Evolutionary conservation across 352 stramenopile species (phyloP).

Genomic region (Poterioochromonas sp.): DNA sequence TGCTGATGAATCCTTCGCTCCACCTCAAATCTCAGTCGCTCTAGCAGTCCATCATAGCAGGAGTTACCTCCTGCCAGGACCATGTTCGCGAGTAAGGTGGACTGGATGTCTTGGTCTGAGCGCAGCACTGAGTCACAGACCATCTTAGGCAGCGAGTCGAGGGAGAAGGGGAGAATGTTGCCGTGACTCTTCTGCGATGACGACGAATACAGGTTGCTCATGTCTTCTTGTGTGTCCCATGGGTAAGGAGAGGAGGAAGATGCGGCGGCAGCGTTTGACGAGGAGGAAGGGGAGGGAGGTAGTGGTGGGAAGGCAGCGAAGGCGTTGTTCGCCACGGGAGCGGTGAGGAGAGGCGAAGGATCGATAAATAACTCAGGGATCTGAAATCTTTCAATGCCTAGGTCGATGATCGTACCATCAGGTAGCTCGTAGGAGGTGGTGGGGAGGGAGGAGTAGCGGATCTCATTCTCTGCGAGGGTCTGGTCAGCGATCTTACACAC

Average conservation of each 20-base stretch:
- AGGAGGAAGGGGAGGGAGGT: too few relatives aligned
- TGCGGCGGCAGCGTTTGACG: too few relatives aligned
- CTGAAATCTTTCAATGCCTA: neutral
- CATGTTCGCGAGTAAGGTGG: neutral
- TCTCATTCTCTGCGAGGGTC: neutral
- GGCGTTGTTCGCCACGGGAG: neutral
- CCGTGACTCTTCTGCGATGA: too few relatives aligned
- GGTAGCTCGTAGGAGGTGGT: constrained; percentile 5
- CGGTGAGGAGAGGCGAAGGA: neutral
- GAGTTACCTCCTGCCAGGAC: neutral
- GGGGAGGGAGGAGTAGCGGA: neutral
- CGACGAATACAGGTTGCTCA: neutral
- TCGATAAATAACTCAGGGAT: constrained; percentile 14
- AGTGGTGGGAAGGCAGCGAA: too few relatives aligned
- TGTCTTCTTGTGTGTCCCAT: too few relatives aligned
- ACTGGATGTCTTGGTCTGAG: neutral
- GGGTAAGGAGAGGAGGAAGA: too few relatives aligned
- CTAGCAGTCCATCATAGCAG: neutral
- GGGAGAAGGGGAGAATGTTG: neutral
- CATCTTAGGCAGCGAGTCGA: neutral
- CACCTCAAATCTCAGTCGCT: neutral
- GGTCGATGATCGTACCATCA: constrained; percentile 20
- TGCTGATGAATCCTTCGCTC: neutral
- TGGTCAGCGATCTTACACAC: neutral
- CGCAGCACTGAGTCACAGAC: neutral